Evolutionary conservation across 805 yeast genomes (phyloP).

Genomic region (Vanderwaltozyma verrucispora): DNA sequence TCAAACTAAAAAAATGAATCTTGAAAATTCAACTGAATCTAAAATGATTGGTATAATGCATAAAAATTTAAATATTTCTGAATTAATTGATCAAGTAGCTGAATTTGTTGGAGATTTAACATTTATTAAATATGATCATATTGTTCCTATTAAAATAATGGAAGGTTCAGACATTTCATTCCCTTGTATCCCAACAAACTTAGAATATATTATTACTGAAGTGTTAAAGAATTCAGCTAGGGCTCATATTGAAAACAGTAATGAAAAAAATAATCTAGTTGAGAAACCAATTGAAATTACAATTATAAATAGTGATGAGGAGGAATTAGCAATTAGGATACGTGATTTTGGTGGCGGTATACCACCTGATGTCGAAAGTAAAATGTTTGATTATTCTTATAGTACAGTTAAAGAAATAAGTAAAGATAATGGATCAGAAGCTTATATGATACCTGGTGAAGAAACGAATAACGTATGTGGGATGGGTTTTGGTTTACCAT

Average conservation of each 20-base stretch:
- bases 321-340: slow-evolving; percentile 59
- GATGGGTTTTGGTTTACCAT: slow-evolving; percentile 91
- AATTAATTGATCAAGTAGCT: slow-evolving; percentile 51
- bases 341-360: slow-evolving; percentile 90
- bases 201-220: slow-evolving; percentile 83
- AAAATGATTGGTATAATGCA: slow-evolving; percentile 54
- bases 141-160: slow-evolving; percentile 49
- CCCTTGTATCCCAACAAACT: slow-evolving; percentile 79
- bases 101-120: slow-evolving; percentile 77
- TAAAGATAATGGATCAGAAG: slow-evolving; percentile 31
- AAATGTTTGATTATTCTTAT: slow-evolving; percentile 79
- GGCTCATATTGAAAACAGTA: slow-evolving; percentile 68
- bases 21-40: slow-evolving; percentile 5
- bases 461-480: slow-evolving; percentile 71
- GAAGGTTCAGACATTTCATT: slow-evolving; percentile 47
- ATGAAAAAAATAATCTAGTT: slow-evolving; percentile 19
- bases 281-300: slow-evolving; percentile 22
- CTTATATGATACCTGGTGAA: slow-evolving; percentile 59
- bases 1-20: slow-evolving; percentile 1
- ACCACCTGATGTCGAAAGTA: slow-evolving; percentile 48
- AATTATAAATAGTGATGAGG: slow-evolving; percentile 20
- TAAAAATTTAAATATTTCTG: slow-evolving; percentile 51
- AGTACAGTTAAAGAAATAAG: slow-evolving; percentile 42
- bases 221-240: slow-evolving; percentile 77
- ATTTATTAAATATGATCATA: slow-evolving; percentile 70